These are phyloP conservation scores for Epichloe gansuensis DNA, from an alignment of 2,329 filamentous ascomycete species.

Conservation along the genomic window DNA sequence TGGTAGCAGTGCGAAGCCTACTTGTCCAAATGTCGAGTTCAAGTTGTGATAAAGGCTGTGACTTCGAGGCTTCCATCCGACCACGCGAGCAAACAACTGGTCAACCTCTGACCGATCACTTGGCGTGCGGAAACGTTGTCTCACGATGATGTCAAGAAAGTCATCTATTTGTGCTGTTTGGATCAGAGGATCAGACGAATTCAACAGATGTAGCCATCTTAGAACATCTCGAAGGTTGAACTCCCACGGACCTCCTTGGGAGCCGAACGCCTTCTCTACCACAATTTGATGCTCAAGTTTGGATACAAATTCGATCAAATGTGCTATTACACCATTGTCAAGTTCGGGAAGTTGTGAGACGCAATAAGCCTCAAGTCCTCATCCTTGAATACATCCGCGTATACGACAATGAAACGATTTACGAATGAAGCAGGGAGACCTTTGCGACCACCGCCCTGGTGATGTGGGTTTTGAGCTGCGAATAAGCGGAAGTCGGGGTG, in stretches of 20 bases:
- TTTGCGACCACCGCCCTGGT: slow-evolving; percentile 91
- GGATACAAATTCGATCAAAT: slow-evolving; percentile 69
- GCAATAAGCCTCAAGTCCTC: slow-evolving; percentile 78
- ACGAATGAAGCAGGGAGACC: slow-evolving; percentile 92
- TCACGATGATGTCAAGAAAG: slow-evolving; percentile 71
- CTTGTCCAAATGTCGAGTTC: slow-evolving; percentile 54
- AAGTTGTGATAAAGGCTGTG: slow-evolving; percentile 64
- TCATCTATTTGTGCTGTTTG: slow-evolving; percentile 50
- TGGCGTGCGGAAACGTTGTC: slow-evolving; percentile 71
- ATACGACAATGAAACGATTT: slow-evolving; percentile 95
- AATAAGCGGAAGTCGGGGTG: slow-evolving; percentile 90
- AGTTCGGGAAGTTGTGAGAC: slow-evolving; percentile 58
- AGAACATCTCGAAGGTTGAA: slow-evolving; percentile 87
- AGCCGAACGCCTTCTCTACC: slow-evolving; percentile 43
- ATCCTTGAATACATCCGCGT: slow-evolving; percentile 77
- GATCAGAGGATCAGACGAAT: slow-evolving; percentile 43
- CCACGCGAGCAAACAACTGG: slow-evolving; percentile 53
- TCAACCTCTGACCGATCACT: slow-evolving; percentile 55
- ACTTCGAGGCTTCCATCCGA: slow-evolving; percentile 36
- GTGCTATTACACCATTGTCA: slow-evolving; percentile 43
- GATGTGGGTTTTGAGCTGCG: slow-evolving; percentile 93
- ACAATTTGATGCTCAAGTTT: slow-evolving; percentile 62
- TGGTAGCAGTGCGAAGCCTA: slow-evolving; percentile 62
- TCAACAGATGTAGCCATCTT: slow-evolving; percentile 64
- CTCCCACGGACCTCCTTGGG: slow-evolving; percentile 75